Evolutionary conservation across 805 yeast species (phyloP), one percentile per base, ranked within the genome.

Genomic region (Pichia paraexigua): DNA sequence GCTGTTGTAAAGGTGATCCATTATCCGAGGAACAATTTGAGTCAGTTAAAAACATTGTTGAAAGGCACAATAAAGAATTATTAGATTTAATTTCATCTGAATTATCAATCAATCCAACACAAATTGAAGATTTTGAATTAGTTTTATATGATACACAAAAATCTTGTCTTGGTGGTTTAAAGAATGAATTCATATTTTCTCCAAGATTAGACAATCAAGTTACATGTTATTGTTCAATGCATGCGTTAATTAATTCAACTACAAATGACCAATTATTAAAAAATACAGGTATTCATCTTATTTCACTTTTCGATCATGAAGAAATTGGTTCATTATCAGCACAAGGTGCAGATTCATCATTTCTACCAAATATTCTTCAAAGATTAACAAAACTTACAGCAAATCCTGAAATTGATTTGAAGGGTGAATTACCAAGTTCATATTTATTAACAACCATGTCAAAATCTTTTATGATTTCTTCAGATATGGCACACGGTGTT

Each of bases 401-500:
- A 35, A 70, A 74, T 41, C 72, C 72, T 5, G 57, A 52, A 12
- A 67, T 71, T 30, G 72, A 74, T 46, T 66, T 67, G 22, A 42
- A 53, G 13, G 47, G 53, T n/a, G 69, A 67, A 52, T 49, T 60
- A 1, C 57, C 68, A 17, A 56, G 65, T 5, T 69, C 80, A 0
- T 67, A 67, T 42, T 74, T 79, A 53, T 69, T 77, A 52, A 79
- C 82, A 57, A 66, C 85, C 1, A 75, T 82, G 70, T 76, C 91
- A 10, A 84, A 83, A 64, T 89, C 97, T 1, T 91, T 94, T 67
- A 77, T 92, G 59, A 67, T 94, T 44, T 91, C 97, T 0, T 87
- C 96, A 0, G 99, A 92, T 66, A 94, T 90, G 82, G 96, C 98
- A 1, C 99, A 92, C 65, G 98, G 96, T 32, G 85, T 92, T 40